These are phyloP conservation scores for Phascolomyces articulosus DNA, from an alignment of 371 early-diverging fungal genomes.

Conservation along the genomic window DNA sequence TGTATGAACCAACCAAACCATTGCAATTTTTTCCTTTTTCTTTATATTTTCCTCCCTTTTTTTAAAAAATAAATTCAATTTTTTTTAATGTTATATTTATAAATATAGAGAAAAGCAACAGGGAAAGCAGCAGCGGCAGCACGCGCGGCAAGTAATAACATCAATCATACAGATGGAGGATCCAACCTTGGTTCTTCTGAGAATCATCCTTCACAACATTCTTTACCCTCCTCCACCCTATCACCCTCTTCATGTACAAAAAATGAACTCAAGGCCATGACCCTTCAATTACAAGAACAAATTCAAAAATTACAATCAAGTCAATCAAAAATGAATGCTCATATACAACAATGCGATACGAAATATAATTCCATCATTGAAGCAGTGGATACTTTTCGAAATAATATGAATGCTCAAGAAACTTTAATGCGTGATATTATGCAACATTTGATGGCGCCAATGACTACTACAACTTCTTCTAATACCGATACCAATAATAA, in stretches of 20 bases:
- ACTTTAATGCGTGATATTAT: conserved; percentile 59
- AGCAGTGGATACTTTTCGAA: conserved; percentile 54
- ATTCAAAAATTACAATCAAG: conserved; percentile 41
- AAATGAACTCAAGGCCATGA: conserved; percentile 21
- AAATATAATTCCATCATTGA: conserved; percentile 58
- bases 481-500: too few species aligned
- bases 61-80: too few species aligned
- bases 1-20: not conserved
- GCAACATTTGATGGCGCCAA: conserved; percentile 39
- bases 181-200: too few species aligned
- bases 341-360: conserved; percentile 43
- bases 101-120: conserved; percentile 32
- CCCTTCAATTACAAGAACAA: conserved; percentile 46
- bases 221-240: not conserved
- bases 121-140: conserved; percentile 25
- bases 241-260: conserved; percentile 1
- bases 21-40: too few species aligned
- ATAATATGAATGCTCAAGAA: conserved; percentile 61
- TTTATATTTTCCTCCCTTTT: too few species aligned
- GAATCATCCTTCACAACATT: not conserved
- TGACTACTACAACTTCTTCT: too few species aligned
- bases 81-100: not conserved
- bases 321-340: conserved; percentile 32
- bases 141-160: not conserved
- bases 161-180: conserved; percentile 3